phyloP scores from a whole-genome alignment of 371 early-diverging fungal genomes.

The Actinomucor elegans region DNA sequence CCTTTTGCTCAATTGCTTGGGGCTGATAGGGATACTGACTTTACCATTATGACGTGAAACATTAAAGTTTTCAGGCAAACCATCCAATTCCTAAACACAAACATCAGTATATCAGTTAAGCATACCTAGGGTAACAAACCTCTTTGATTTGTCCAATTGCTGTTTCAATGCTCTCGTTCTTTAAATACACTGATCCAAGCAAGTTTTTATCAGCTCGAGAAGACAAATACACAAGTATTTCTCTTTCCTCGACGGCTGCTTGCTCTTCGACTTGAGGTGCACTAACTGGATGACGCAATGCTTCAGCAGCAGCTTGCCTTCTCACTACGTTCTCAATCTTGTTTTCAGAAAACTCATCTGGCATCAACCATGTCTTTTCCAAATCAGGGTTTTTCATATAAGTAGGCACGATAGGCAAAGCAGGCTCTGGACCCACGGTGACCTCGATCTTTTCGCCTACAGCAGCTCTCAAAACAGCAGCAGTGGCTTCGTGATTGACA shows the following conservation, averaged over 20 bases:
- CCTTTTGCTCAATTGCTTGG: slow-evolving; percentile 59
- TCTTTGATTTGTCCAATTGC: slow-evolving; percentile 45
- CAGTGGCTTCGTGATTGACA: slow-evolving; percentile 38
- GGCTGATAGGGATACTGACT: slow-evolving; percentile 59
- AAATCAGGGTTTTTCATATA: slow-evolving; percentile 73
- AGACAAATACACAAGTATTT: slow-evolving; percentile 47
- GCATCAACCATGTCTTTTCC: slow-evolving; percentile 70
- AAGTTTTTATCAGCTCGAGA: slow-evolving; percentile 44
- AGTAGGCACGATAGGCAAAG: slow-evolving; percentile 60
- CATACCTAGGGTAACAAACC: slow-evolving; percentile 16
- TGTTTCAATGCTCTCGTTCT: slow-evolving; percentile 50
- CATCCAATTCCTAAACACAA: slow-evolving; percentile 56
- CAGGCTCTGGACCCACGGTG: slow-evolving; percentile 33
- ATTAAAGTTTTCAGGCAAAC: slow-evolving; percentile 50
- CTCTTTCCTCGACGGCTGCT: slow-evolving; percentile 32
- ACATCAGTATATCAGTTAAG: not conserved
- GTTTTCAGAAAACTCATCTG: slow-evolving; percentile 63
- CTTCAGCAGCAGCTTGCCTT: slow-evolving; percentile 24
- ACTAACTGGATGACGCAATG: too few relatives aligned
- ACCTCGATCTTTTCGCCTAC: slow-evolving; percentile 1
- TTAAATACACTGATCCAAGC: slow-evolving; percentile 55
- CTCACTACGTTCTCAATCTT: slow-evolving; percentile 36
- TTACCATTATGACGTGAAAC: slow-evolving; percentile 64
- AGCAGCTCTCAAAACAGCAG: slow-evolving; percentile 35
- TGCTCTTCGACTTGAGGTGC: too few relatives aligned